Conservation (phyloP, 192 early-diverging fungal genomes). For the Kickxella alabastrina region DNA sequence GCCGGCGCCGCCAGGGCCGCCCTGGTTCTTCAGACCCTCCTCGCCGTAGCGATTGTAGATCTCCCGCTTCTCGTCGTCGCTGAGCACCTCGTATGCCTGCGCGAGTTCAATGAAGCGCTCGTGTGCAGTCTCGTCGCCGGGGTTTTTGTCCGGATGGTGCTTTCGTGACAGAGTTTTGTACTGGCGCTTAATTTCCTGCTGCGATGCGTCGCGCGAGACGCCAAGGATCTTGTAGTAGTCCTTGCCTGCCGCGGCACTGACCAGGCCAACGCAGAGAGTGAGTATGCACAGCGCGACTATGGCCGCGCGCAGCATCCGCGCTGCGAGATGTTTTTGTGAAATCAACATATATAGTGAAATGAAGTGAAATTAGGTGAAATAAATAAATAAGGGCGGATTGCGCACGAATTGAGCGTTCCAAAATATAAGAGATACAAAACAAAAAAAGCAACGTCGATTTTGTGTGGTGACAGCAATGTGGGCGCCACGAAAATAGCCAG, state of each 20-base stretch:
- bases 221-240: constrained; percentile 91
- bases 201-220: constrained; percentile 71
- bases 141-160: constrained; percentile 87
- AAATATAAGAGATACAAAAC: too few relatives aligned
- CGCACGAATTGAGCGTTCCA: too few relatives aligned
- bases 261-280: constrained; percentile 4
- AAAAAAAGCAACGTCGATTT: too few relatives aligned
- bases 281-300: constrained; percentile 12
- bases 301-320: constrained; percentile 14
- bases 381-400: too few relatives aligned
- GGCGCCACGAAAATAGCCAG: too few relatives aligned
- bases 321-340: not conserved
- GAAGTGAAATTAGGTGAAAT: not conserved
- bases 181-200: constrained; percentile 88
- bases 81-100: constrained; percentile 90
- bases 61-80: constrained; percentile 84
- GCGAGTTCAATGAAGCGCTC: constrained; percentile 86
- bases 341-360: constrained; percentile 3
- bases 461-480: too few relatives aligned
- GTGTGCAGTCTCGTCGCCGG: constrained; percentile 77
- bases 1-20: constrained; percentile 49
- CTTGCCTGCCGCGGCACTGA: constrained; percentile 27
- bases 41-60: constrained; percentile 94
- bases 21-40: constrained; percentile 84
- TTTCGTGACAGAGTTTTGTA: constrained; percentile 88